Conservation (phyloP, 257 asterid genomes). For the Nyctanthes arbortristis region DNA sequence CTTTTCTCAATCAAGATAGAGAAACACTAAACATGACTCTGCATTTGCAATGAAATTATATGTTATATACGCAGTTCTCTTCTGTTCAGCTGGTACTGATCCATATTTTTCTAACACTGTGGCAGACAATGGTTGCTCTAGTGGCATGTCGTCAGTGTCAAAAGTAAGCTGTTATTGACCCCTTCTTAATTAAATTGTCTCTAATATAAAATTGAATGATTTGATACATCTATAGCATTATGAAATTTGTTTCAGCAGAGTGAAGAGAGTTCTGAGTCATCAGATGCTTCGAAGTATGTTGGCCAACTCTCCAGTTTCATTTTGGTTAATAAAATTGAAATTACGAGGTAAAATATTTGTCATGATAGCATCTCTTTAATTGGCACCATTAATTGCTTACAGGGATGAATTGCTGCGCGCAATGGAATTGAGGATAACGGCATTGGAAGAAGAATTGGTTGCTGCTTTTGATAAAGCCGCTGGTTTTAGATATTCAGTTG, state of each 20-base stretch:
- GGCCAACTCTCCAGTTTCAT: conserved; percentile 20
- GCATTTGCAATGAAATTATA: conserved; percentile 4
- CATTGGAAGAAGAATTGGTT: conserved; percentile 62
- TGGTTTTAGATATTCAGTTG: conserved; percentile 51
- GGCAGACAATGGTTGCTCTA: conserved; percentile 38
- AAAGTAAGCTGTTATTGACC: conserved; percentile 35
- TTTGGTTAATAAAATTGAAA: conserved; percentile 6
- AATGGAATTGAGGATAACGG: conserved; percentile 72
- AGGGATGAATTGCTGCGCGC: conserved; percentile 92
- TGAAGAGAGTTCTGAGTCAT: conserved; percentile 34
- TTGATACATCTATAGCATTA: conserved; percentile 14
- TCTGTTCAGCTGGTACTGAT: conserved; percentile 10
- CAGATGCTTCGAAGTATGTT: conserved; percentile 86
- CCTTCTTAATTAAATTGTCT: neutral
- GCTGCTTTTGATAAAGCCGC: conserved; percentile 65
- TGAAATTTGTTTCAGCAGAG: conserved; percentile 50
- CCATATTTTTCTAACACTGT: conserved; percentile 11
- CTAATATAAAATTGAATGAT: neutral
- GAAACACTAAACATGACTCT: neutral
- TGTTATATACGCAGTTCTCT: neutral
- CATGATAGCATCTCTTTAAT: conserved; percentile 18
- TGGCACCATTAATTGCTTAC: conserved; percentile 28
- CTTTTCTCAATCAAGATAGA: conserved; percentile 20
- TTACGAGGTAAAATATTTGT: neutral
- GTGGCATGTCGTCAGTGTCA: conserved; percentile 29